Evolutionary conservation across 1,284 basidiomycete species (phyloP).

Genomic region (Grifola frondosa): DNA sequence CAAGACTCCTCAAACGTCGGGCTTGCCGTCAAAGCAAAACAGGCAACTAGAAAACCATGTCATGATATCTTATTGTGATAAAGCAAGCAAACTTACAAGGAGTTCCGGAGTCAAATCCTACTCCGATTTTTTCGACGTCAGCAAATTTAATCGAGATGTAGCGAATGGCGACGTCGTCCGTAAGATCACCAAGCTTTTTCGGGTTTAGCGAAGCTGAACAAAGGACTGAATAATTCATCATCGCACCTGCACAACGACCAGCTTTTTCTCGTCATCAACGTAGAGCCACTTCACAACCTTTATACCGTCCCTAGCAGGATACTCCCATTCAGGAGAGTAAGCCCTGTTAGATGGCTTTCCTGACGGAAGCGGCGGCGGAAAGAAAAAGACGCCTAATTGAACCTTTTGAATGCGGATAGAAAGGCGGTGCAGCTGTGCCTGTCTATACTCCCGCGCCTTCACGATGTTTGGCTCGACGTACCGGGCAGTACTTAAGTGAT

Average conservation of each 20-base stretch:
- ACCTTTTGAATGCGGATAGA: conserved; percentile 45
- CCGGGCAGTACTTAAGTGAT: conserved; percentile 7
- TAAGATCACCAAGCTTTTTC: conserved; percentile 49
- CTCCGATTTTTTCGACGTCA: conserved; percentile 54
- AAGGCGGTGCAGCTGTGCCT: conserved; percentile 38
- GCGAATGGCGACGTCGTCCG: conserved; percentile 42
- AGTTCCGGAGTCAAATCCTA: conserved; percentile 46
- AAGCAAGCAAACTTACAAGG: conserved; percentile 28
- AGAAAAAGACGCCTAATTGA: conserved; percentile 56
- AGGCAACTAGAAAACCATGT: no score
- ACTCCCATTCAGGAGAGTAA: conserved; percentile 57
- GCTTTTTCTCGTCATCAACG: conserved; percentile 59
- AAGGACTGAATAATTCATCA: not conserved
- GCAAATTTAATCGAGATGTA: conserved; percentile 50
- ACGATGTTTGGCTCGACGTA: conserved; percentile 17
- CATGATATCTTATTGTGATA: no score
- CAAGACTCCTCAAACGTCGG: no score
- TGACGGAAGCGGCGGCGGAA: conserved; percentile 29
- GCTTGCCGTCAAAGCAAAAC: no score
- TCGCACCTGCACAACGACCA: conserved; percentile 52
- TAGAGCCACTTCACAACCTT: conserved; percentile 52
- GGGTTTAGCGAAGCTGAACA: not conserved
- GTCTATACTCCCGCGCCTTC: conserved; percentile 24
- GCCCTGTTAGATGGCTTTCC: no score
- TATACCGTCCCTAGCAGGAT: conserved; percentile 35